Base-by-base conservation (phyloP, 345 rosid species). In the Moringa oleifera region DNA sequence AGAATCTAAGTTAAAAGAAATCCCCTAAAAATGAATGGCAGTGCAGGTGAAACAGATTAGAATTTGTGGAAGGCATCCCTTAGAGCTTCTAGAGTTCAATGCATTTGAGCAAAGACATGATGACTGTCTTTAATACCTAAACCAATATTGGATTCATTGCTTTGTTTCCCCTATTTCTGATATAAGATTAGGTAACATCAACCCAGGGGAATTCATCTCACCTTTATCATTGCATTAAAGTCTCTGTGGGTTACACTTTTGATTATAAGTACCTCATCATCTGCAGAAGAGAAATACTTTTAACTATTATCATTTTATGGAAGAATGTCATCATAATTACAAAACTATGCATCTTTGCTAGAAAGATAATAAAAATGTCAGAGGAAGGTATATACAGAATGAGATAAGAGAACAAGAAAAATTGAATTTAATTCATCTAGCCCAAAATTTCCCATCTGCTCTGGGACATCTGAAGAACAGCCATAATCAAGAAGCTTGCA, bases 151-250 rank as follows among this genome's bases (percentile, higher is more conserved):
- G 37, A 11, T 33, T 33, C 37, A 33, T 5, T 33, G 5, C 37
- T 33, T 11, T 4, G 37, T 33, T 33, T 33, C 5, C 37, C 11
- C 37, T 33, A 33, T 4, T 33, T 33, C 33, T 46, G 47, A 41
- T 11, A 41, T 15, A 41, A 41, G 47, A 41, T 41, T 41, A 41
- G 17, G 13, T 7, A 41, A 41, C 12, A 41, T 41, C 17, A 16
- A 41, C 47, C 17, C 12, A 5, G 47, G 1, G 17, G 13, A 41
- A 9, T 51, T 60, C 25, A 51, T 2, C 58, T 77, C 51, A 94
- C 99, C 91, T 94, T 90, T 73, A 94, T 94, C 99, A 94, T 86
- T 25, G 70, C 79, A 55, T 90, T 90, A 77, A 94, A 90, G 71
- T 90, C 92, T 76, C 83, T 77, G 72, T 94, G 99, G 56, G 89